A percentile compares a stretch with the other conserved stretches of the same genome.
These are phyloP conservation scores for Dryadomyces quercivorus DNA, from an alignment of 2,329 filamentous ascomycete genomes.

Conservation along the genomic window DNA sequence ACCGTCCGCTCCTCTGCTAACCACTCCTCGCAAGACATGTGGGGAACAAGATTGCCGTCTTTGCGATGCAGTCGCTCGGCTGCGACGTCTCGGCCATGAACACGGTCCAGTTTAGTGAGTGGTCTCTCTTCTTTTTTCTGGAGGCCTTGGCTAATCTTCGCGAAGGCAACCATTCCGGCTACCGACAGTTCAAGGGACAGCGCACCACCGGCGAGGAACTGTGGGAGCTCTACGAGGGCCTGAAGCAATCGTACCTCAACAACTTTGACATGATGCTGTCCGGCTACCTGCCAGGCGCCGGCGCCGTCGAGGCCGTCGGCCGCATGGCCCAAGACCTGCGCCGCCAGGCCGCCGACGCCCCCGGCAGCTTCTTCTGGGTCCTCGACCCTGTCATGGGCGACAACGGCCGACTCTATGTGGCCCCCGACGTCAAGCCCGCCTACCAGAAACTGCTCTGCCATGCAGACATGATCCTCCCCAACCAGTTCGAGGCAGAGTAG, in stretches of 20 bases:
- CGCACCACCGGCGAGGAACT: constrained; percentile 74
- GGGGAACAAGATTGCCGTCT: constrained; percentile 93
- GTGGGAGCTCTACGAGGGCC: constrained; percentile 67
- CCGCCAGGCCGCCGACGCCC: constrained; percentile 47
- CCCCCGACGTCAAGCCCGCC: constrained; percentile 78
- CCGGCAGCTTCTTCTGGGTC: constrained; percentile 89
- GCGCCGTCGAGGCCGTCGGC: constrained; percentile 73
- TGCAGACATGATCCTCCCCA: constrained; percentile 86
- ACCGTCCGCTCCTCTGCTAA: not conserved
- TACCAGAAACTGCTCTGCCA: constrained; percentile 70
- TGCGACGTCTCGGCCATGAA: constrained; percentile 92
- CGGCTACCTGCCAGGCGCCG: constrained; percentile 83
- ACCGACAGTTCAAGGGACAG: constrained; percentile 77
- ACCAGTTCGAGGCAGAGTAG: constrained; percentile 95
- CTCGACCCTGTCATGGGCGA: constrained; percentile 98
- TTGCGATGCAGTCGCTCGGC: constrained; percentile 84
- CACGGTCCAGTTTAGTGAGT: constrained; percentile 92
- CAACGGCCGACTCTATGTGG: constrained; percentile 83
- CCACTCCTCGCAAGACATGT: constrained; percentile 62
- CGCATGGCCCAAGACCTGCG: constrained; percentile 72
- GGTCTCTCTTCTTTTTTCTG: not conserved
- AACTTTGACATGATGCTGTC: constrained; percentile 91
- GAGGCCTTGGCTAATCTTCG: not conserved
- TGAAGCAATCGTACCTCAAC: constrained; percentile 72
- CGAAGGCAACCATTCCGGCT: constrained; percentile 88